These are phyloP conservation scores for Pythium insidiosum DNA, from an alignment of 352 stramenopile species.

Conservation along the genomic window DNA sequence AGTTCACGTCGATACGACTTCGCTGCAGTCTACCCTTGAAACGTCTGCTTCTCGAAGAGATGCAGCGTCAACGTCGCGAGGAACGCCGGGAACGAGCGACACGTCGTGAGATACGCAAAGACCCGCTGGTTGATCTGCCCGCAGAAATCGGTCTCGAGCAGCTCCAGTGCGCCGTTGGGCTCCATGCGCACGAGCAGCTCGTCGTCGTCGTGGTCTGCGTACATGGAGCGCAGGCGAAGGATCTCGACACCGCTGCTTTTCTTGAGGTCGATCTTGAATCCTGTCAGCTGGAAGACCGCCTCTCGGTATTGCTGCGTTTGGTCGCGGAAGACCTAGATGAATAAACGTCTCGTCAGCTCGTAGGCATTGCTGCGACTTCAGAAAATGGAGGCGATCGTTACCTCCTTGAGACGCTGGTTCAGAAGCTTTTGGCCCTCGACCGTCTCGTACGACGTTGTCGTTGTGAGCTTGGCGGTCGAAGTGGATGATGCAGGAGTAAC, in stretches of 20 bases:
- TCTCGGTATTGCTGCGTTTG: constrained; percentile 87
- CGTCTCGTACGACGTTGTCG: constrained; percentile 77
- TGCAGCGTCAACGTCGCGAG: constrained; percentile 82
- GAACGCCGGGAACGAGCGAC: constrained; percentile 86
- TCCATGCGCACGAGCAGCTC: constrained; percentile 83
- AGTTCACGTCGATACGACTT: too few species aligned
- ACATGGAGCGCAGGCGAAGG: constrained; percentile 71
- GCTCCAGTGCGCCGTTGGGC: constrained; percentile 53
- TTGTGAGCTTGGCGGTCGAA: constrained; percentile 40
- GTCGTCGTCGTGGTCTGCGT: constrained; percentile 79
- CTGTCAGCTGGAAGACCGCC: constrained; percentile 83
- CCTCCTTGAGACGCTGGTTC: constrained; percentile 84
- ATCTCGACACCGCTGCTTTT: constrained; percentile 74
- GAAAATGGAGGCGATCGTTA: too few species aligned
- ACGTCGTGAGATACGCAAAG: constrained; percentile 67
- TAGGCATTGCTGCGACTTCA: background rate
- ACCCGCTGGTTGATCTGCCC: constrained; percentile 52
- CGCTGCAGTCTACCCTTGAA: constrained; percentile 65
- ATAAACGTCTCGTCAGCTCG: background rate
- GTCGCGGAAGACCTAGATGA: constrained; percentile 29
- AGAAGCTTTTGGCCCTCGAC: constrained; percentile 81
- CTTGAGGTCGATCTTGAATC: constrained; percentile 84
- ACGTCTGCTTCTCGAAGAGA: constrained; percentile 89
- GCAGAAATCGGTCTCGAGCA: constrained; percentile 80
- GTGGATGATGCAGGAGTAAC: background rate